Conservation (phyloP, 1,284 basidiomycete species). For the Trichosporon inkin region DNA sequence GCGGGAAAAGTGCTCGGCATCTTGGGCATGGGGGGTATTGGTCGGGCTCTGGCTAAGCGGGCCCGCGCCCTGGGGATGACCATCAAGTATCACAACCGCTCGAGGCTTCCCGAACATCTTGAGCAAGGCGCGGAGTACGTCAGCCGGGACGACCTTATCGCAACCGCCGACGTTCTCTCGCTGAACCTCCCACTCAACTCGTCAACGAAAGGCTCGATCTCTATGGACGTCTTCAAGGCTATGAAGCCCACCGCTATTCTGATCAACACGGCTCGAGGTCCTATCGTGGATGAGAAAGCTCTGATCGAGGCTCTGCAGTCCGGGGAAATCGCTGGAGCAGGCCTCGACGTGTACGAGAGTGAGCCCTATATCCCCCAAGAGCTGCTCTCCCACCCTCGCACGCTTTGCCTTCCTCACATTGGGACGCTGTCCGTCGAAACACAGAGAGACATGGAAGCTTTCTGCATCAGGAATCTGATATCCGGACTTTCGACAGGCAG, state of each 20-base stretch:
- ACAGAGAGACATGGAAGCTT: constrained; percentile 62
- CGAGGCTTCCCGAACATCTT: constrained; percentile 42
- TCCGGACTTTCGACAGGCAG: constrained; percentile 24
- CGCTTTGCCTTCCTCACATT: constrained; percentile 79
- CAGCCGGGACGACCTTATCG: constrained; percentile 39
- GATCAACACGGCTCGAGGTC: constrained; percentile 34
- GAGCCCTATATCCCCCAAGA: constrained; percentile 26
- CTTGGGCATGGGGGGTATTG: constrained; percentile 30
- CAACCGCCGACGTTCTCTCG: constrained; percentile 30
- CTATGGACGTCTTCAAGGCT: constrained; percentile 16
- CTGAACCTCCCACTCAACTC: constrained; percentile 29
- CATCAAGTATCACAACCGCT: constrained; percentile 63
- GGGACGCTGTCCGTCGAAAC: constrained; percentile 75
- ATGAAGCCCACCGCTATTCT: constrained; percentile 30
- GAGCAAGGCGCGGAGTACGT: constrained; percentile 30
- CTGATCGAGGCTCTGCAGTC: constrained; percentile 25
- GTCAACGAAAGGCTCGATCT: constrained; percentile 25
- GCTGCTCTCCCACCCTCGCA: constrained; percentile 60
- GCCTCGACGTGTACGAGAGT: constrained; percentile 38
- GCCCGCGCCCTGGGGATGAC: constrained; percentile 27
- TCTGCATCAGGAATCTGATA: constrained; percentile 26
- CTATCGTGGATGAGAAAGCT: constrained; percentile 30
- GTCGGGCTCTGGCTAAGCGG: constrained; percentile 22
- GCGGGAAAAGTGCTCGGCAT: constrained; percentile 22
- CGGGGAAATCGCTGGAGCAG: constrained; percentile 28